These are phyloP conservation scores for Saccharomycopsis olivae DNA, from an alignment of 805 yeast genomes.

Conservation along the genomic window DNA sequence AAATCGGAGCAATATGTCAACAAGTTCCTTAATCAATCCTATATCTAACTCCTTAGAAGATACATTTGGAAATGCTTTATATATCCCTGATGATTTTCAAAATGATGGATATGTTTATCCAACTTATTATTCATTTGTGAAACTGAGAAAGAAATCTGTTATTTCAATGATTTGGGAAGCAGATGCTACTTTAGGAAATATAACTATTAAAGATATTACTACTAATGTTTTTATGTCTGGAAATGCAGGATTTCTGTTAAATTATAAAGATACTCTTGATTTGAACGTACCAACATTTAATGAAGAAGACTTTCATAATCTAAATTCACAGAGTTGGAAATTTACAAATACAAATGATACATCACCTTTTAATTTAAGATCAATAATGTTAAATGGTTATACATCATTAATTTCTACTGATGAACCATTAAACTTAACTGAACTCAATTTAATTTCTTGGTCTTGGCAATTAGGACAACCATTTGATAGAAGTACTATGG, in stretches of 20 bases:
- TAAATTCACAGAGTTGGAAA: conserved; percentile 6
- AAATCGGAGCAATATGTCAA: too few relatives aligned
- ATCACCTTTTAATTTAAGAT: not conserved
- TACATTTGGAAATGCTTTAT: not conserved
- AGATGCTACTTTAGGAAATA: too few relatives aligned
- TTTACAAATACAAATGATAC: not conserved
- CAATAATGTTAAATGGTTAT: conserved; percentile 5
- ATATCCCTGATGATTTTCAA: not conserved
- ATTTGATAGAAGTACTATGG: too few relatives aligned
- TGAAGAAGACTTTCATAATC: not conserved
- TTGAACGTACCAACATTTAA: not conserved
- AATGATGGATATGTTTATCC: conserved; percentile 1
- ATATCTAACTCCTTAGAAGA: not conserved
- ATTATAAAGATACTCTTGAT: not conserved
- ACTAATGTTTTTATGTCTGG: too few relatives aligned
- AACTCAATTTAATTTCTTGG: conserved; percentile 8
- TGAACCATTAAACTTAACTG: not conserved
- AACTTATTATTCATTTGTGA: conserved; percentile 1
- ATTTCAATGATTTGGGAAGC: conserved; percentile 8
- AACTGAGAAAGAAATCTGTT: not conserved
- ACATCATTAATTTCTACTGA: conserved; percentile 1
- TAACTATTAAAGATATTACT: too few relatives aligned
- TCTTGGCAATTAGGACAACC: conserved; percentile 14
- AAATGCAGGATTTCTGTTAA: too few relatives aligned
- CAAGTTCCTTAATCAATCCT: too few relatives aligned